Evolutionary conservation across 1,284 basidiomycete genomes (phyloP), one percentile per base, ranked within the genome.

Genomic region (Irpex rosettiformis): DNA sequence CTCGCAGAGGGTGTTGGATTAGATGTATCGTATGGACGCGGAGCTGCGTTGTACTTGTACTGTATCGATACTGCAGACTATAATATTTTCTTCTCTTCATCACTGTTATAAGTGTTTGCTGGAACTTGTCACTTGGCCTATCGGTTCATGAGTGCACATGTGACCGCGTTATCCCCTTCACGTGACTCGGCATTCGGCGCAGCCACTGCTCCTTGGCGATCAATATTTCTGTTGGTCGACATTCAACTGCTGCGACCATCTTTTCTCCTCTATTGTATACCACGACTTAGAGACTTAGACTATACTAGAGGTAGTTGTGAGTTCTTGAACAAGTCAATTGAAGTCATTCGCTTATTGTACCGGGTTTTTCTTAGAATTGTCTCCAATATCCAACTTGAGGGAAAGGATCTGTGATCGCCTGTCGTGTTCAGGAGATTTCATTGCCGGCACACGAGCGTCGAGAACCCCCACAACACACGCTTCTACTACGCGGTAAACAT

Each of bases 11-110:
- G n/a, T n/a, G n/a, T n/a, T n/a, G n/a, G n/a, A n/a, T n/a, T n/a
- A n/a, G n/a, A n/a, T n/a, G n/a, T n/a, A n/a, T n/a, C n/a, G 51
- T 29, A 54, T 47, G 3, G 40, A 42, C 57, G 52, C 43, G 42
- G 16, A 18, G 42, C 54, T 30, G 52, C 52, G 57, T 54, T 58
- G 57, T 58, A 58, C 29, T 58, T 48, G 57, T 53, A 47, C 22
- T 58, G 56, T 53, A 58, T 53, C 51, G 43, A 10, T 58, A 58
- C 56, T 58, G 49, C 56, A 58, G 49, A 58, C 51, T 53, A 58
- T 53, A 53, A 54, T 53, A 47, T 54, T 48, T 45, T 52, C 24
- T 51, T n/a, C 6, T 49, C 18, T 16, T 21, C 45, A 22, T 21
- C 13, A 11, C 2, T 3, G 1, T 47, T 47, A 18, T 1, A 18